A percentile compares a stretch with the other conserved stretches of the same genome.
Evolutionary conservation across 75 land plant species (phyloP).

Genomic region (Selaginella moellendorffii): DNA sequence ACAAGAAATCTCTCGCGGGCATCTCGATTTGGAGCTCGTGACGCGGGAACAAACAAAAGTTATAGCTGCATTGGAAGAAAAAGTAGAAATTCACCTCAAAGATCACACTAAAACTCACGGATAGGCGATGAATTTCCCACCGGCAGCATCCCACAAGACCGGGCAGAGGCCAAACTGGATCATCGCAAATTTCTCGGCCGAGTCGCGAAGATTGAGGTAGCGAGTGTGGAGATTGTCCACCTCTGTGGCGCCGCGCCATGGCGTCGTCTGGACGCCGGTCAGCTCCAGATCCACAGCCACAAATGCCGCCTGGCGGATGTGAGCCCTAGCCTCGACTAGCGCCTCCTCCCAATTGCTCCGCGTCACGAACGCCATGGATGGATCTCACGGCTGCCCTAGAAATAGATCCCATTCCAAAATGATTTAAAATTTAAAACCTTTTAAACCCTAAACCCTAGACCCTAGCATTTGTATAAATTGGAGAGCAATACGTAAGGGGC

Average conservation of each 20-base stretch:
- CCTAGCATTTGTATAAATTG: too few species aligned
- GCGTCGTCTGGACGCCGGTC: slow-evolving; percentile 74
- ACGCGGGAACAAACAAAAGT: slow-evolving; percentile 80
- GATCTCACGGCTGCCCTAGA: too few species aligned
- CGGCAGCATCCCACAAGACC: slow-evolving; percentile 54
- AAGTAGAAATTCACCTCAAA: not conserved
- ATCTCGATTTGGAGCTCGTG: slow-evolving; percentile 40
- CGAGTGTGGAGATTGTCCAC: slow-evolving; percentile 52
- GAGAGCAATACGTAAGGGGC: too few species aligned
- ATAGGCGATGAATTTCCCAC: slow-evolving; percentile 41
- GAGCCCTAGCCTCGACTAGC: slow-evolving; percentile 2
- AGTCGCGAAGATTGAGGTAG: slow-evolving; percentile 70
- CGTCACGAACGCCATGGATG: slow-evolving; percentile 2
- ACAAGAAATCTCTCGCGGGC: slow-evolving; percentile 40
- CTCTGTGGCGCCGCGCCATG: slow-evolving; percentile 55
- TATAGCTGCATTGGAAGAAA: slow-evolving; percentile 41
- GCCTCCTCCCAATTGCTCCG: not conserved
- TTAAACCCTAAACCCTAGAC: too few species aligned
- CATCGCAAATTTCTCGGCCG: slow-evolving; percentile 79
- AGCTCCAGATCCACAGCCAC: slow-evolving; percentile 77
- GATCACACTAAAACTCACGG: slow-evolving; percentile 29
- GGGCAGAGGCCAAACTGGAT: slow-evolving; percentile 90
- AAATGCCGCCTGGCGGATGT: slow-evolving; percentile 47
- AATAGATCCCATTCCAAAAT: not conserved
- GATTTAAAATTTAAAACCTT: too few species aligned